Conservation (phyloP, 352 stramenopile species). For the Plasmopara viticola region DNA sequence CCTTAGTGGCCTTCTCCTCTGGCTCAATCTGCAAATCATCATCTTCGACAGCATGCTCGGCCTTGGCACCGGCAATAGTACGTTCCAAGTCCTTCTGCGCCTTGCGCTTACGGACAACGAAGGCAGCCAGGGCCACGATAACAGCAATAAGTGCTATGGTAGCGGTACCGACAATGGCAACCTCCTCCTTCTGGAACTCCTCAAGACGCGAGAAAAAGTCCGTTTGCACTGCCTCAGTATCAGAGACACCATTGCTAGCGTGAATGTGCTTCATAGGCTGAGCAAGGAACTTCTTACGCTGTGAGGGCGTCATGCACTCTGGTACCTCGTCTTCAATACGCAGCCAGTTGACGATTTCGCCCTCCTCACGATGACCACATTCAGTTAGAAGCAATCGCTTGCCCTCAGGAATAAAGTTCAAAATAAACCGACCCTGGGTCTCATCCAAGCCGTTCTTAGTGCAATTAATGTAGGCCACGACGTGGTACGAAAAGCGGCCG, state of each 20-base stretch:
- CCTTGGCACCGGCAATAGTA: conserved; percentile 77
- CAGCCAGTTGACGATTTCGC: conserved; percentile 84
- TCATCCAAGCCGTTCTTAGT: conserved; percentile 67
- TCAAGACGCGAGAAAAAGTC: conserved; percentile 65
- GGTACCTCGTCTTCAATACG: conserved; percentile 76
- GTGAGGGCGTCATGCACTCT: conserved; percentile 71
- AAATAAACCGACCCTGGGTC: conserved; percentile 71
- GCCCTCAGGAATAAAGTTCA: conserved; percentile 80
- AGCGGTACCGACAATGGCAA: conserved; percentile 55
- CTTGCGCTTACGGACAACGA: conserved; percentile 72
- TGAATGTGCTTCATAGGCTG: conserved; percentile 87
- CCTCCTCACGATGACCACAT: conserved; percentile 76
- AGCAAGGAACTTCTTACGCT: conserved; percentile 74
- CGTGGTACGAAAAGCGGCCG: conserved; percentile 68
- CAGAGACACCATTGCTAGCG: conserved; percentile 53
- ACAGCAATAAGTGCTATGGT: conserved; percentile 58
- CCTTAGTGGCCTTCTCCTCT: conserved; percentile 53
- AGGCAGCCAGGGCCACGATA: conserved; percentile 61
- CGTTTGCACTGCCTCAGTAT: conserved; percentile 42
- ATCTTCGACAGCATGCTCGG: conserved; percentile 64
- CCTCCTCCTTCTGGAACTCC: conserved; percentile 54
- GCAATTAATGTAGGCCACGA: conserved; percentile 82
- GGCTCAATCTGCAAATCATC: conserved; percentile 43
- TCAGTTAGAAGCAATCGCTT: conserved; percentile 73
- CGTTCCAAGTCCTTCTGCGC: conserved; percentile 72